phyloP scores from a whole-genome alignment of 768 basidiomycete genomes.

The Kwoniella sp. region DNA sequence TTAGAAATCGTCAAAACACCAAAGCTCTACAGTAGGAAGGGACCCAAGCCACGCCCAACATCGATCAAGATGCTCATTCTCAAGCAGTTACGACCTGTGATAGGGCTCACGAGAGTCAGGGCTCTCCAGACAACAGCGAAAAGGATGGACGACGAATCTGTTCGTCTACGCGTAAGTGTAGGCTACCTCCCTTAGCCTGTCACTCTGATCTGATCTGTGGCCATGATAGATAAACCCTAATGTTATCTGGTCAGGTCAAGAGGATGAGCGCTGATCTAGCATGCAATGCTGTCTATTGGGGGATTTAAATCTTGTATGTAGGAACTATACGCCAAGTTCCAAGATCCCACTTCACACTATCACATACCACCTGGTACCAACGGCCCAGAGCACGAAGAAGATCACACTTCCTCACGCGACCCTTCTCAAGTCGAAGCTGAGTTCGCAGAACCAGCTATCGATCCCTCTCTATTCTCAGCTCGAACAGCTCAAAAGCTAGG shows the following conservation, averaged over 20 bases:
- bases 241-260: no score
- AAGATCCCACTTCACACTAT: constrained; percentile 41
- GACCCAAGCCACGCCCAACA: background rate
- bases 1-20: no score
- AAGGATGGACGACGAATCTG: constrained; percentile 16
- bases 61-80: background rate
- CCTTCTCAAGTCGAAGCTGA: background rate
- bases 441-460: background rate
- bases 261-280: no score
- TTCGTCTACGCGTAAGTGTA: constrained; percentile 6
- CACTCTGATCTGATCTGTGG: no score
- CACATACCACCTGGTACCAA: constrained; percentile 39
- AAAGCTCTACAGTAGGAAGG: no score
- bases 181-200: no score
- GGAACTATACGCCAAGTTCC: constrained; percentile 41
- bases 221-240: no score
- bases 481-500: background rate
- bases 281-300: no score
- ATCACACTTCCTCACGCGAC: constrained; percentile 35
- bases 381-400: constrained; percentile 43
- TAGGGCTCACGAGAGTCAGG: background rate
- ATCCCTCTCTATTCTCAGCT: background rate
- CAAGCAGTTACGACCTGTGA: background rate
- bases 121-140: background rate
- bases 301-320: no score